A percentile compares a stretch with the other conserved stretches of the same genome.
Evolutionary conservation across 1,284 basidiomycete species (phyloP).

Genomic region (Sanghuangporus sanghuang): DNA sequence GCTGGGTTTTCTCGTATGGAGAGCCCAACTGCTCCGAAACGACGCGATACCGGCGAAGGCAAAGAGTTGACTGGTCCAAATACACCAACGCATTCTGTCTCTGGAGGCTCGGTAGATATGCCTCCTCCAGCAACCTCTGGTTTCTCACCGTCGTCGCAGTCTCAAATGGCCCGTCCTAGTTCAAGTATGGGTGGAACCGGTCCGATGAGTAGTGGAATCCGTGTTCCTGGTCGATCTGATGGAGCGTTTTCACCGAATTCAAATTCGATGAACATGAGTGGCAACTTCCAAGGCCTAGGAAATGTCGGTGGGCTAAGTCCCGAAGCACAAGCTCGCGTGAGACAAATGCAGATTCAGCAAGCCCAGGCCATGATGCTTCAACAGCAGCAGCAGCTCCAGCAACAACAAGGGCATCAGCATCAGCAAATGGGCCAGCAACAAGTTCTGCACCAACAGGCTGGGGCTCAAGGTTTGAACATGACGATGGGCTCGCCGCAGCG

Average conservation of each 20-base stretch:
- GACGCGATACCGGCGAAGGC: slow-evolving; percentile 63
- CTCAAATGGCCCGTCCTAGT: slow-evolving; percentile 18
- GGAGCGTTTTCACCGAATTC: not conserved
- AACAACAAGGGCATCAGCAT: slow-evolving; percentile 6
- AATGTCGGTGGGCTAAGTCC: slow-evolving; percentile 1
- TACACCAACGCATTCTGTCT: slow-evolving; percentile 25
- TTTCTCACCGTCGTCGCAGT: not conserved
- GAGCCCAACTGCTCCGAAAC: slow-evolving; percentile 41
- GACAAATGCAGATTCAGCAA: slow-evolving; percentile 44
- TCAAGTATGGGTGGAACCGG: slow-evolving; percentile 4
- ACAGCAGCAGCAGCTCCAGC: slow-evolving; percentile 12
- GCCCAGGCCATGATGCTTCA: slow-evolving; percentile 30
- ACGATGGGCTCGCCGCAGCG: slow-evolving; percentile 20
- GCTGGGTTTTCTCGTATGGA: slow-evolving; percentile 22
- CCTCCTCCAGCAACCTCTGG: slow-evolving; percentile 25
- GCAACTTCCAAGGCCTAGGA: not conserved
- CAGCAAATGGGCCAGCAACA: slow-evolving; percentile 5
- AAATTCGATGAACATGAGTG: not conserved
- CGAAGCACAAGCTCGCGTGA: slow-evolving; percentile 28
- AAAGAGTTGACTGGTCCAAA: slow-evolving; percentile 11
- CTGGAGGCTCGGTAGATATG: slow-evolving; percentile 22
- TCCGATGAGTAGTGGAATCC: not conserved
- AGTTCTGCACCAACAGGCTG: slow-evolving; percentile 25
- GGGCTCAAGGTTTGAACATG: slow-evolving; percentile 16
- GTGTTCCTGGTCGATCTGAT: not conserved